Evolutionary conservation across 1,284 basidiomycete genomes (phyloP), one percentile per base, ranked within the genome.

Genomic region (Lignosus rhinocerotis): DNA sequence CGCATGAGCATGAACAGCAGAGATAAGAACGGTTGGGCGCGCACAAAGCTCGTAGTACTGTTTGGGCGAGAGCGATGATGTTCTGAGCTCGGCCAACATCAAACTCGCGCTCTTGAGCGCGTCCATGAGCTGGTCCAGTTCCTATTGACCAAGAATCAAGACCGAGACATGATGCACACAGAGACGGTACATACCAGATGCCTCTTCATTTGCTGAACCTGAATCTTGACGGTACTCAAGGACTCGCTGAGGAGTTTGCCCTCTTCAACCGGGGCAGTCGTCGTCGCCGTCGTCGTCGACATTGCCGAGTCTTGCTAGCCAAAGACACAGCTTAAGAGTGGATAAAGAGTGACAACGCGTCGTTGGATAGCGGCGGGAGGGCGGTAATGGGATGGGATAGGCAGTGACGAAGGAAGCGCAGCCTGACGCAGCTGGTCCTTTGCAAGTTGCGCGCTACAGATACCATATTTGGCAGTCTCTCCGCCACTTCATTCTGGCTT

Each of bases 1-100:
- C 57, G 39, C 55, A 34, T 42, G 19, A 55, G 42, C 31, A 54
- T 52, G 60, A 34, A 10, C 12, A 21, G 34, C 16, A 43, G 14
- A 31, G 43, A n/a, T 31, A 2, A 39, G 31, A 17, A 19, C 4
- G 41, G 6, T 21, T 21, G 30, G 38, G 43, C 25, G 79, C 90
- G 66, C 64, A 94, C 93, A 97, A 34, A 97, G 85, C 78, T 98
- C 96, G 73, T 97, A 97, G 76, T 98, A 98, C 72, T 96, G 94
- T 72, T 98, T 98, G 8, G 93, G 95, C 1, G 91, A 90, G 64
- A 97, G 80, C 9, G 92, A 94, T 9, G 92, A 94, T 0, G 94
- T 97, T 58, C 96, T 82, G 19, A 98, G 81, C 72, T 98, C 96
- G 17, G 94, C 92, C 53, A 98, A 85, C 94, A 98, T 97, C 53